Conservation (phyloP, 1,284 basidiomycete genomes). For the Xanthoconium separans region DNA sequence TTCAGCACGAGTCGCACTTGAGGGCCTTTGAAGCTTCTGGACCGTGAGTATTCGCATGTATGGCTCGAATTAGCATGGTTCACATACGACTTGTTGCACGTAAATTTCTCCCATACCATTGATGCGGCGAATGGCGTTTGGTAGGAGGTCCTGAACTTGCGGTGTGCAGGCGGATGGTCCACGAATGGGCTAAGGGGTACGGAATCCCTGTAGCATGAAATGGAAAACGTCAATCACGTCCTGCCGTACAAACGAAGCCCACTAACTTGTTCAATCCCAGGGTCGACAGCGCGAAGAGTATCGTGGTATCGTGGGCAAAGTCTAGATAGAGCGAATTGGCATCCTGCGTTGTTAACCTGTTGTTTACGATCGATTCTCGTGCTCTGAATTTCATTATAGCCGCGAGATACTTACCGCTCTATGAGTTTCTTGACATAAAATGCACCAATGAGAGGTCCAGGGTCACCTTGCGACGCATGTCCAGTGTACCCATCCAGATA, state of each 20-base stretch:
- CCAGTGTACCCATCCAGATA: slow-evolving; percentile 43
- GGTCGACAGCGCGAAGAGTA: slow-evolving; percentile 44
- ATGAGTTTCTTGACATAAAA: slow-evolving; percentile 45
- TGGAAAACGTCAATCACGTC: neutral
- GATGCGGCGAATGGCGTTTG: slow-evolving; percentile 46
- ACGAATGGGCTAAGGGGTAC: slow-evolving; percentile 28
- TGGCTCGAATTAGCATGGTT: neutral
- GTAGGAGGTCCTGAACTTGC: slow-evolving; percentile 41
- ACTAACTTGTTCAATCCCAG: slow-evolving; percentile 44
- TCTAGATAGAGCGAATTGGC: slow-evolving; percentile 43
- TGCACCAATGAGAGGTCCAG: slow-evolving; percentile 41
- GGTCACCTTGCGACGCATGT: slow-evolving; percentile 33
- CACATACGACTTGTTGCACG: slow-evolving; percentile 37
- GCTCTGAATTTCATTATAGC: too few species aligned
- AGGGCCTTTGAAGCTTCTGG: slow-evolving; percentile 21
- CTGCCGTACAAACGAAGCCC: neutral
- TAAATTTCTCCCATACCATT: slow-evolving; percentile 49
- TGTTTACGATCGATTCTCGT: neutral
- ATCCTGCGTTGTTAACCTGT: slow-evolving; percentile 35
- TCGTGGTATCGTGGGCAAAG: slow-evolving; percentile 49
- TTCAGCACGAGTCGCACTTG: slow-evolving; percentile 49
- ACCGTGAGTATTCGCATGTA: neutral
- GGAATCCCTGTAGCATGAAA: slow-evolving; percentile 29
- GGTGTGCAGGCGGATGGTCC: slow-evolving; percentile 26
- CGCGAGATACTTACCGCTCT: slow-evolving; percentile 37